Conservation (phyloP, 2,329 filamentous ascomycete species). For the Neofusicoccum cordaticola region DNA sequence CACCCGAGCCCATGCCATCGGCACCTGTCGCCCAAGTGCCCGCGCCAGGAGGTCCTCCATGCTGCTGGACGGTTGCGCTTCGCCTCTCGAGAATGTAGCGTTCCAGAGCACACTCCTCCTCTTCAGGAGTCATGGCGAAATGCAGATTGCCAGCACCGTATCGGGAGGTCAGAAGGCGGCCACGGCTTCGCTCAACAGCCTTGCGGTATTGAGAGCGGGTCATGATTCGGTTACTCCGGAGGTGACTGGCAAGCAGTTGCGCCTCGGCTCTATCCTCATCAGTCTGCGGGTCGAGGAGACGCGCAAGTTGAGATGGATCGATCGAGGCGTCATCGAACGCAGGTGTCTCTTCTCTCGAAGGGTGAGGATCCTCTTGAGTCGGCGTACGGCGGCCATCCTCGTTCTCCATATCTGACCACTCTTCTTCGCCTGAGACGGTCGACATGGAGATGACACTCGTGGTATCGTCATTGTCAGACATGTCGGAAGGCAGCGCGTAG, state of each 20-base stretch:
- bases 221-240: constrained; percentile 68
- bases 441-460: constrained; percentile 76
- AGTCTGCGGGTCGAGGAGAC: constrained; percentile 76
- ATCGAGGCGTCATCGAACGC: constrained; percentile 58
- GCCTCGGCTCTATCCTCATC: constrained; percentile 79
- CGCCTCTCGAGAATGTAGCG: constrained; percentile 57
- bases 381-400: constrained; percentile 66
- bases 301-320: constrained; percentile 67
- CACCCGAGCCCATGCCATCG: constrained; percentile 67
- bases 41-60: constrained; percentile 27
- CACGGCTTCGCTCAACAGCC: constrained; percentile 65
- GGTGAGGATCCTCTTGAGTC: constrained; percentile 62
- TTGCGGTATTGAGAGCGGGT: constrained; percentile 76
- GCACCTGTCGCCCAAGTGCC: constrained; percentile 65
- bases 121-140: constrained; percentile 41
- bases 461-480: constrained; percentile 62
- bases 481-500: constrained; percentile 57
- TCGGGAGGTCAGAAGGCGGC: constrained; percentile 59
- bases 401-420: constrained; percentile 43
- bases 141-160: constrained; percentile 31
- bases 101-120: constrained; percentile 60
- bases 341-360: constrained; percentile 54
- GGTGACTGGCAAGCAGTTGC: constrained; percentile 73
- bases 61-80: constrained; percentile 34
- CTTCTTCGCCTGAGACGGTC: constrained; percentile 44